Evolutionary conservation across 2,329 filamentous ascomycete genomes (phyloP).

Genomic region (Clonostachys solani): DNA sequence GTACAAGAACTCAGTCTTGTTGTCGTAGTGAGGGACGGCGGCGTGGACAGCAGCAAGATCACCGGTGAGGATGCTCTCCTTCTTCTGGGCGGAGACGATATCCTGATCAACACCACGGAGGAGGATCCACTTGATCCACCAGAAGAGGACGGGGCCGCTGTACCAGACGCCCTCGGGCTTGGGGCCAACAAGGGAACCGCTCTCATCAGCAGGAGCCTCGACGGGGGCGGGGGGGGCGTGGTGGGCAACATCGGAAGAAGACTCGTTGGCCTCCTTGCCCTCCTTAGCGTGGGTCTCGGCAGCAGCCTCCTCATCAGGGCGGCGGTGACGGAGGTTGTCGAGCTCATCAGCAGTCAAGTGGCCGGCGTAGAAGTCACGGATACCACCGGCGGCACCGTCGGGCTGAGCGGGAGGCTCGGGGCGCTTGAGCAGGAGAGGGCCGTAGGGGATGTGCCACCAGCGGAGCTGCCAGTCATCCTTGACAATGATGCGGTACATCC

Average conservation of each 20-base stretch:
- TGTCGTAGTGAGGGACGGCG: conserved; percentile 44
- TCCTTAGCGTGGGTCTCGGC: conserved; percentile 6
- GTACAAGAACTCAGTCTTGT: conserved; percentile 47
- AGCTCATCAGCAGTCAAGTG: conserved; percentile 42
- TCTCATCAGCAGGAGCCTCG: conserved; percentile 2
- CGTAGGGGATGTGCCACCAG: conserved; percentile 40
- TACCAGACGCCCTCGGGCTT: conserved; percentile 27
- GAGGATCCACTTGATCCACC: conserved; percentile 31
- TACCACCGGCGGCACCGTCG: conserved; percentile 32
- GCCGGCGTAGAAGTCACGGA: conserved; percentile 45
- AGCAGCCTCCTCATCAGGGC: neutral
- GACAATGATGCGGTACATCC: conserved; percentile 43
- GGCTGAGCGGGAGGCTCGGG: conserved; percentile 26
- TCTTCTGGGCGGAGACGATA: conserved; percentile 38
- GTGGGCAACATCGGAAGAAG: too few species aligned
- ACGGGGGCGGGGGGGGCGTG: neutral
- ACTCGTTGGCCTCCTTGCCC: neutral
- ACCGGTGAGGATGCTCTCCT: conserved; percentile 40
- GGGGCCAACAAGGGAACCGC: conserved; percentile 19
- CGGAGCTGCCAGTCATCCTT: conserved; percentile 46
- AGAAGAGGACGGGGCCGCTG: conserved; percentile 30
- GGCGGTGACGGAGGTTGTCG: conserved; percentile 16
- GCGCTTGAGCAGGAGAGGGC: conserved; percentile 38
- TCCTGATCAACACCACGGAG: conserved; percentile 44
- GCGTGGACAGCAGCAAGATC: conserved; percentile 40